A percentile compares a stretch with the other conserved stretches of the same genome.
These are phyloP conservation scores for Leishmania major DNA, from an alignment of 208 protist genomes.

Conservation along the genomic window DNA sequence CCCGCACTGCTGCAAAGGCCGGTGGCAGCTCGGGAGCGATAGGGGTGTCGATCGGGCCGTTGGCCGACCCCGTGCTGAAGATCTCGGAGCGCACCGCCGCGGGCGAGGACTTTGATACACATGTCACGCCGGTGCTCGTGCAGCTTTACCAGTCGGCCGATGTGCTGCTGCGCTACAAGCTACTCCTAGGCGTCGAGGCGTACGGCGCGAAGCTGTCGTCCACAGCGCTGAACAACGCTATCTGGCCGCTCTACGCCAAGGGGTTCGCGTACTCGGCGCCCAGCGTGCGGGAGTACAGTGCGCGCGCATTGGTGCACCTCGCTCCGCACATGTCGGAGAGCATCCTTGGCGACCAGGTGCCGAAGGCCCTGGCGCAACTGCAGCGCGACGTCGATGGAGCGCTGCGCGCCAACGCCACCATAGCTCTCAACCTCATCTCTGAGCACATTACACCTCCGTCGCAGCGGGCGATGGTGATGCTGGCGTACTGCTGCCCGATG, in stretches of 20 bases:
- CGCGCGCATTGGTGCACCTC: constrained; percentile 73
- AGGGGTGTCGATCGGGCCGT: constrained; percentile 30
- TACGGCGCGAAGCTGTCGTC: constrained; percentile 54
- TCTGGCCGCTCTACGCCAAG: constrained; percentile 76
- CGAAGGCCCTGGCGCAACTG: constrained; percentile 47
- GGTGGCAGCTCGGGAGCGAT: constrained; percentile 11
- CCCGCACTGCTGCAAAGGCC: constrained; percentile 49
- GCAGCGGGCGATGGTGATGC: constrained; percentile 51
- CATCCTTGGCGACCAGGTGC: constrained; percentile 64
- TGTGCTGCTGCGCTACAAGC: constrained; percentile 58
- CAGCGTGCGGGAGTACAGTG: constrained; percentile 77
- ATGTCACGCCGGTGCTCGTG: constrained; percentile 66
- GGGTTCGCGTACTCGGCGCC: constrained; percentile 65
- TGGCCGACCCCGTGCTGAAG: constrained; percentile 64
- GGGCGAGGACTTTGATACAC: constrained; percentile 51
- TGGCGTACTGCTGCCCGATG: constrained; percentile 73
- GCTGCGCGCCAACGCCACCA: constrained; percentile 89
- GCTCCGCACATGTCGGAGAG: constrained; percentile 49
- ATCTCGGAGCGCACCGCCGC: constrained; percentile 44
- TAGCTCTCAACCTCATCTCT: constrained; percentile 73
- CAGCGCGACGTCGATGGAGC: constrained; percentile 78
- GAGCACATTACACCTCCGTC: constrained; percentile 43
- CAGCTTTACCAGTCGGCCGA: constrained; percentile 64
- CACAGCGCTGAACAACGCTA: constrained; percentile 40
- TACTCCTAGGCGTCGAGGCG: constrained; percentile 56